phyloP scores from a whole-genome alignment of 129 eudicot genomes.

The Artemisia tridentata region DNA sequence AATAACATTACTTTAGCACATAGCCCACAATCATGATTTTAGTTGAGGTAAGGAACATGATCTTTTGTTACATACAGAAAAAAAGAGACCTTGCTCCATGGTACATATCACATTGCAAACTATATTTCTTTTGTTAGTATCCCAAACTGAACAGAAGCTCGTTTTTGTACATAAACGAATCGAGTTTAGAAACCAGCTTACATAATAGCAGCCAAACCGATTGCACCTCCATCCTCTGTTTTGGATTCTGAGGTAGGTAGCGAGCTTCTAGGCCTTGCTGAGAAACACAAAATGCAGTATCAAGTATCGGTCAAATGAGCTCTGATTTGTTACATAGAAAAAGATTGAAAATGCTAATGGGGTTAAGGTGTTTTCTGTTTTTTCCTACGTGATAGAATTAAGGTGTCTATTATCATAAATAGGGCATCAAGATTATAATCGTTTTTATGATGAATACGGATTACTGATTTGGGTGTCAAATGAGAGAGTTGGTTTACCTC shows the following conservation, averaged over 20 bases:
- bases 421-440: too few relatives aligned
- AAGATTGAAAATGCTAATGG: constrained; percentile 6
- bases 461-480: too few relatives aligned
- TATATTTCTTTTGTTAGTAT: constrained; percentile 14
- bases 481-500: too few relatives aligned
- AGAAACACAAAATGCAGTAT: constrained; percentile 23
- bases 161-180: constrained; percentile 21
- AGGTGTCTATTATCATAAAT: too few relatives aligned
- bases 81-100: constrained; percentile 1
- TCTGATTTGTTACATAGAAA: background rate
- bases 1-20: background rate
- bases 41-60: background rate
- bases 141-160: background rate
- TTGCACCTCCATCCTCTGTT: constrained; percentile 51
- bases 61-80: constrained; percentile 13
- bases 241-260: constrained; percentile 48
- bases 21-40: constrained; percentile 8
- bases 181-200: constrained; percentile 27
- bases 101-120: constrained; percentile 1
- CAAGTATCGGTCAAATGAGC: background rate
- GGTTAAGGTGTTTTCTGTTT: too few relatives aligned
- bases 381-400: too few relatives aligned
- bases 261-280: constrained; percentile 69
- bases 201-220: constrained; percentile 78
- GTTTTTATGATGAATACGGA: too few relatives aligned